Base-by-base conservation (phyloP, 2,329 filamentous ascomycete species). In the Colletotrichum spaethianum region DNA sequence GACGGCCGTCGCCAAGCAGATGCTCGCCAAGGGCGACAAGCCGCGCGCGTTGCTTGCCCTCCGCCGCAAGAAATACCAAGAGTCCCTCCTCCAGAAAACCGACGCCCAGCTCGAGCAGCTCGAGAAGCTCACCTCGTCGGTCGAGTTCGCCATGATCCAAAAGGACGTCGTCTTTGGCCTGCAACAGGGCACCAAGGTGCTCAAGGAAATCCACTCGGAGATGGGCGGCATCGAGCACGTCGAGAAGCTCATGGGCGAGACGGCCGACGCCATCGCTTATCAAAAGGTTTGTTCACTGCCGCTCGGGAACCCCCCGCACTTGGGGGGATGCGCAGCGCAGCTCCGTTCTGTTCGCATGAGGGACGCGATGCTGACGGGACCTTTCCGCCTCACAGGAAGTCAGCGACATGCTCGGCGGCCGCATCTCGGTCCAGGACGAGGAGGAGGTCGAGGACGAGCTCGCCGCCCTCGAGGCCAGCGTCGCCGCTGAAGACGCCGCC, bases 401-500 rank as follows among this genome's bases (percentile, higher is more conserved):
- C 77, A 96, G 93, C 83, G 94, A 97, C 61, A 93, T 98, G 89
- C 90, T 99, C 3, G 93, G 92, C 42, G 93, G 93, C 16, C 91
- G 92, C 77, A 95, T 99, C 85, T 94, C 95, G 18, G 96, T 95
- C 79, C 93, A 97, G 78, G 96, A 99, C 82, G 96, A 99, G 82
- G 96, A 98, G 79, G 96, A 98, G 79, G 96, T 99, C 42, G 96
- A 99, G 80, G 95, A 98, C 79, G 96, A 99, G 84, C 86, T 99
- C 63, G 94, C 93, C 67, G 92, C 92, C 1, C 87, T 99, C 75
- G 93, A 95, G 81, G 79, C 81, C 73, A 66, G 72, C 42, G 60
- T 75, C 38, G 63, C 62, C 38, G 67, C 56, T 8, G 72, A 72
- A 62, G 64, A 67, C 36, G 68, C 72, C 14, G 23, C 42, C 16